Conservation (phyloP, 2,329 filamentous ascomycete species). For the Cercospora sojina region DNA sequence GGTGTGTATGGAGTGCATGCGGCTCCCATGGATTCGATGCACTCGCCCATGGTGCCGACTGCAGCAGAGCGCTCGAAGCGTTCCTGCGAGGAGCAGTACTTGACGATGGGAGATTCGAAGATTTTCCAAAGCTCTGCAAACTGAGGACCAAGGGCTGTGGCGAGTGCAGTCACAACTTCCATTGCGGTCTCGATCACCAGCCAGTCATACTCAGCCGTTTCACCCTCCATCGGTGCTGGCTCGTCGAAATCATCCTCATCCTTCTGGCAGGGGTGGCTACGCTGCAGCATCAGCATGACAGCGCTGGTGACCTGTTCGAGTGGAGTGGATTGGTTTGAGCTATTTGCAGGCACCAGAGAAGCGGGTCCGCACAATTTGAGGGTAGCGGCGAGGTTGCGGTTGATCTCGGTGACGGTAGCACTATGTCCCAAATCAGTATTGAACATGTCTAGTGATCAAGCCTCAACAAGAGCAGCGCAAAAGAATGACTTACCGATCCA, state of each 20-base stretch:
- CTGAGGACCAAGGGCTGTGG: conserved; percentile 73
- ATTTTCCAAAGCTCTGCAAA: conserved; percentile 93
- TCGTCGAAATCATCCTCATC: conserved; percentile 82
- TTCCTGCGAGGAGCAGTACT: conserved; percentile 83
- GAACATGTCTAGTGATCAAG: conserved; percentile 66
- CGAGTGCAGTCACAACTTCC: conserved; percentile 82
- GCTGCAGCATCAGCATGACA: conserved; percentile 76
- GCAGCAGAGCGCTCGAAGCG: conserved; percentile 84
- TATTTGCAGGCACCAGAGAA: conserved; percentile 65
- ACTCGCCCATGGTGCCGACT: conserved; percentile 89
- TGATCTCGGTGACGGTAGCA: conserved; percentile 88
- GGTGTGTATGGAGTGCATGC: conserved; percentile 80
- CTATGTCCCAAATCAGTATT: conserved; percentile 50
- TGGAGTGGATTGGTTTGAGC: conserved; percentile 51
- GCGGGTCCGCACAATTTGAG: conserved; percentile 89
- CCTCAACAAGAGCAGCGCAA: conserved; percentile 27
- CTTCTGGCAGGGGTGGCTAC: conserved; percentile 88
- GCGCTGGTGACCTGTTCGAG: conserved; percentile 67
- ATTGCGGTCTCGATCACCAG: conserved; percentile 91
- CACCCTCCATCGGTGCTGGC: conserved; percentile 63
- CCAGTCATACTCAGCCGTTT: conserved; percentile 96
- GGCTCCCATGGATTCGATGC: conserved; percentile 77
- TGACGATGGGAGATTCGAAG: conserved; percentile 87
- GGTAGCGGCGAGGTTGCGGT: conserved; percentile 85
- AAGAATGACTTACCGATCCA: conserved; percentile 74